A percentile compares a stretch with the other conserved stretches of the same genome.
Conservation (phyloP, 1,284 basidiomycete species). For the Leccinum proximum region DNA sequence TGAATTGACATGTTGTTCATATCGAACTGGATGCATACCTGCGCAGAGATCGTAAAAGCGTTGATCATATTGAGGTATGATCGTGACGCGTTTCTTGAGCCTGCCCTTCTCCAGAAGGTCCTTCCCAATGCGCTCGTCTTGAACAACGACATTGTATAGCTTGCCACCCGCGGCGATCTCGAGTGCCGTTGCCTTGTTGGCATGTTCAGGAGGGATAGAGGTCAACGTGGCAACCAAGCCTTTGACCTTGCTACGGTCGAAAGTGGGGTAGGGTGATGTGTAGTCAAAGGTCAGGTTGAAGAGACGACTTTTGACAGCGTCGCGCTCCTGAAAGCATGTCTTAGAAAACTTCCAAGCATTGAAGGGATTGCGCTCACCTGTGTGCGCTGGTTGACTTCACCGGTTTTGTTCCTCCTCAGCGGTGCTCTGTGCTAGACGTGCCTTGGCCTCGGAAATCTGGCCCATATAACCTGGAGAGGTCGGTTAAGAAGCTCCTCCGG, state of each 20-base stretch:
- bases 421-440: slow-evolving; percentile 69
- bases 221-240: slow-evolving; percentile 78
- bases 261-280: slow-evolving; percentile 72
- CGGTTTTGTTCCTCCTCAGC: slow-evolving; percentile 88
- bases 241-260: slow-evolving; percentile 88
- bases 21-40: slow-evolving; percentile 41
- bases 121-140: slow-evolving; percentile 88
- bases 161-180: slow-evolving; percentile 92
- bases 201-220: slow-evolving; percentile 51
- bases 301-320: slow-evolving; percentile 67
- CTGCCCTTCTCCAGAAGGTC: slow-evolving; percentile 82
- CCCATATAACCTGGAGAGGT: slow-evolving; percentile 96
- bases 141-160: slow-evolving; percentile 94
- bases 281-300: slow-evolving; percentile 87
- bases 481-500: slow-evolving; percentile 93
- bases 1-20: not conserved
- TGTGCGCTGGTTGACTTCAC: slow-evolving; percentile 54
- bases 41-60: slow-evolving; percentile 58
- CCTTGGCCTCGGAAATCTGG: slow-evolving; percentile 88
- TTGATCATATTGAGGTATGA: slow-evolving; percentile 96
- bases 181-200: slow-evolving; percentile 84
- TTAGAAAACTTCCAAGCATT: slow-evolving; percentile 4
- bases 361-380: slow-evolving; percentile 50
- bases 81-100: slow-evolving; percentile 88
- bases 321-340: slow-evolving; percentile 56